Conservation (phyloP, 2,329 filamentous ascomycete species). For the Zymoseptoria passerinii region DNA sequence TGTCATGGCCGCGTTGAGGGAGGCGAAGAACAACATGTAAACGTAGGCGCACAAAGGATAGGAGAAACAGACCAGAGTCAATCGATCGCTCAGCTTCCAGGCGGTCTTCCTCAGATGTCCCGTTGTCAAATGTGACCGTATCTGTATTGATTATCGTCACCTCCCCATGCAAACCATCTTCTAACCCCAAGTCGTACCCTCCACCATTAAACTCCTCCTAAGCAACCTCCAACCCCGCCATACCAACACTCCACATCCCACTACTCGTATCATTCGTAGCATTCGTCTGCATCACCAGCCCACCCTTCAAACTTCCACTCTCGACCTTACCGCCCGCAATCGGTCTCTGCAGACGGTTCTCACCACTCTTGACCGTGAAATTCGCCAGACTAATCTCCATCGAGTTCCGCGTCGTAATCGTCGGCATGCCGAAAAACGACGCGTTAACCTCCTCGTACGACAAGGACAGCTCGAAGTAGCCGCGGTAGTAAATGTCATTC, state of each 20-base stretch:
- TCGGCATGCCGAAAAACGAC: conserved; percentile 56
- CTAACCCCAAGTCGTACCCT: not conserved
- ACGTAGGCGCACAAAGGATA: not conserved
- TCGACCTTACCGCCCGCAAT: conserved; percentile 45
- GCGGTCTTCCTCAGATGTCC: not conserved
- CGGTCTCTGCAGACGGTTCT: conserved; percentile 48
- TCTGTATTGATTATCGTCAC: not conserved
- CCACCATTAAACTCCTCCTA: not conserved
- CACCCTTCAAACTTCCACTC: conserved; percentile 49
- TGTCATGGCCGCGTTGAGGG: conserved; percentile 76
- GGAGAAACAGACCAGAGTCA: too few relatives aligned
- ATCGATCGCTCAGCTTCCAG: not conserved
- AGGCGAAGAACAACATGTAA: conserved; percentile 68
- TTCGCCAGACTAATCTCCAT: conserved; percentile 61
- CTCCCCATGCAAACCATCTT: not conserved
- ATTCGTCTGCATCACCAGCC: conserved; percentile 31
- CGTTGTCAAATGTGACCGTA: not conserved
- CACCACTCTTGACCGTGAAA: conserved; percentile 57
- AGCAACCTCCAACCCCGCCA: not conserved
- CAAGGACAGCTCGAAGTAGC: conserved; percentile 60
- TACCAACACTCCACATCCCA: conserved; percentile 16
- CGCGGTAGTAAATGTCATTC: conserved; percentile 66
- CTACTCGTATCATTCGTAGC: conserved; percentile 30
- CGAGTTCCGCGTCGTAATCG: conserved; percentile 50
- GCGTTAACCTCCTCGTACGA: conserved; percentile 51